Percentiles rank a stretch among this genome's conserved stretches.
phyloP scores from a whole-genome alignment of 2,329 filamentous ascomycete species.

The Fusarium sp. region DNA sequence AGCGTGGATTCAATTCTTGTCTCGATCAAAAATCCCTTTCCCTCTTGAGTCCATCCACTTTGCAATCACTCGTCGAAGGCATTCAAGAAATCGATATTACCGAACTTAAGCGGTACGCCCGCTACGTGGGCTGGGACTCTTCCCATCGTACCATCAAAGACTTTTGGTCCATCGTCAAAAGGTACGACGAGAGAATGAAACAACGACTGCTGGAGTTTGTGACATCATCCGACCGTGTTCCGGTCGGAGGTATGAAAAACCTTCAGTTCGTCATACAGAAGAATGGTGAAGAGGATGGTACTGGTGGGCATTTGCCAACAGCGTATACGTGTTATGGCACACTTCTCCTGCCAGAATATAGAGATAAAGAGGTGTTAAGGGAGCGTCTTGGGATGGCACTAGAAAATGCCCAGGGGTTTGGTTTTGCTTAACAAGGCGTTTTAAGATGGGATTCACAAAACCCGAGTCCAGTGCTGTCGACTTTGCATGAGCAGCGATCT shows the following conservation, averaged over 20 bases:
- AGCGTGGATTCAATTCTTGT: conserved; percentile 81
- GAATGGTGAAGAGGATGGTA: conserved; percentile 72
- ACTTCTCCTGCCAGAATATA: conserved; percentile 86
- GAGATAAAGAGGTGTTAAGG: conserved; percentile 73
- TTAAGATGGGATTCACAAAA: background rate
- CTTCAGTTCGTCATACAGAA: conserved; percentile 86
- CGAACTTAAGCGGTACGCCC: conserved; percentile 75
- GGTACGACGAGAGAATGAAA: conserved; percentile 75
- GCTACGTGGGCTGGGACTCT: conserved; percentile 84
- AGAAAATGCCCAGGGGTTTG: conserved; percentile 90
- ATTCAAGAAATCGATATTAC: conserved; percentile 81
- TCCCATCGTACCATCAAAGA: conserved; percentile 75
- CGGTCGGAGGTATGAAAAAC: conserved; percentile 84
- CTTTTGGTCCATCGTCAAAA: conserved; percentile 86
- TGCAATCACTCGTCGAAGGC: conserved; percentile 87
- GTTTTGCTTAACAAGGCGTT: conserved; percentile 69
- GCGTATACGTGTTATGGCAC: conserved; percentile 95
- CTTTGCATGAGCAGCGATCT: background rate
- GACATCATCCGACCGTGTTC: conserved; percentile 90
- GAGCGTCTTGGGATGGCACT: conserved; percentile 86
- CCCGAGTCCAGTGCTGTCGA: background rate
- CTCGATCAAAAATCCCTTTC: conserved; percentile 76
- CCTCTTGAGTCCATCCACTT: conserved; percentile 75
- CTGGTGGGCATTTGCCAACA: conserved; percentile 75
- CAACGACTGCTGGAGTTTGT: conserved; percentile 89